These are phyloP conservation scores for Tricholomella constricta DNA, from an alignment of 768 basidiomycete species.

Conservation along the genomic window DNA sequence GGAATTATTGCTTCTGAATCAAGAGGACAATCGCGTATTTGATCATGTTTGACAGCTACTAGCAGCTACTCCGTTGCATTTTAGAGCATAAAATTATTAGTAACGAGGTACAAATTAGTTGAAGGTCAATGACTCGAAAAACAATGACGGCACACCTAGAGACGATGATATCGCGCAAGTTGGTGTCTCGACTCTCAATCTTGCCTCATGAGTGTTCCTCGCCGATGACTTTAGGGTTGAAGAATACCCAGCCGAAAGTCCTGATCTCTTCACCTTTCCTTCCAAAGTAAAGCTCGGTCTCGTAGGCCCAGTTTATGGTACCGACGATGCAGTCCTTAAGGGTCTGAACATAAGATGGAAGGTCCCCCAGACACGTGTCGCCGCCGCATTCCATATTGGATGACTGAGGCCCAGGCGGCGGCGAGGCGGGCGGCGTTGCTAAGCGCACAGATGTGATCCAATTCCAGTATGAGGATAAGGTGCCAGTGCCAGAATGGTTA, in stretches of 20 bases:
- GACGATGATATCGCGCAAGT: background rate
- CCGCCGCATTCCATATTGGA: constrained; percentile 11
- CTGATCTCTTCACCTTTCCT: constrained; percentile 57
- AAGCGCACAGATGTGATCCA: constrained; percentile 16
- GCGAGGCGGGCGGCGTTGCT: constrained; percentile 6
- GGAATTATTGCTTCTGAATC: too few species aligned
- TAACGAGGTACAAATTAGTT: too few species aligned
- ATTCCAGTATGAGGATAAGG: constrained; percentile 16
- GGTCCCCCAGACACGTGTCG: constrained; percentile 13
- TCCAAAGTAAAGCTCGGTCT: constrained; percentile 62
- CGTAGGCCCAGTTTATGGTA: constrained; percentile 64
- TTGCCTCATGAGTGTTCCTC: background rate
- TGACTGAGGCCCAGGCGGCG: background rate
- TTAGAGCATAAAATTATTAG: too few species aligned
- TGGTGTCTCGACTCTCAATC: background rate
- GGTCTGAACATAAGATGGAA: constrained; percentile 44
- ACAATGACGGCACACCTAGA: too few species aligned
- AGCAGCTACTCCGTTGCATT: too few species aligned
- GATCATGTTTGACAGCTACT: too few species aligned
- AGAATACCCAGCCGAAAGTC: constrained; percentile 64
- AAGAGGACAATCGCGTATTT: too few species aligned
- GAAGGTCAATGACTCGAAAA: too few species aligned
- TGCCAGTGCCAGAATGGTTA: constrained; percentile 15
- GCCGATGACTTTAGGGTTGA: constrained; percentile 24
- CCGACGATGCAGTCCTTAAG: constrained; percentile 60